Evolutionary conservation across 2,329 filamentous ascomycete species (phyloP), one percentile per base, ranked within the genome.

Genomic region (Cordyceps cateniannulata): DNA sequence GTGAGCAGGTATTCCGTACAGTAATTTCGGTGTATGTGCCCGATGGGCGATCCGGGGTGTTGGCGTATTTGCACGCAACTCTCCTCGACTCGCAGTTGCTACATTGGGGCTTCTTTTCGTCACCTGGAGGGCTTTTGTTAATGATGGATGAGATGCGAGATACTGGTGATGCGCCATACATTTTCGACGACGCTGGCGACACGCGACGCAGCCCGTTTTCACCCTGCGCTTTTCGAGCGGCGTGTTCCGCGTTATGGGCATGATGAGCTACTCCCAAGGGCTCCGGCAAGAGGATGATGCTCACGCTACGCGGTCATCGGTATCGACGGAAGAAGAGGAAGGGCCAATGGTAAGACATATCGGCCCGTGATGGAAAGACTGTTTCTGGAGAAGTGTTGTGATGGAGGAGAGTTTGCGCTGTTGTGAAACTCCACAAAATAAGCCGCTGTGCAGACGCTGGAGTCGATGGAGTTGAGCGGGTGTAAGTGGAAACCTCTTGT

Each of bases 221-320:
- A 66, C 65, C 27, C 65, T 63, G 45, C 64, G 62, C 48, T 65
- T 66, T 40, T 62, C 55, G 32, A 64, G 62, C 18, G 65, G 65
- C 40, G 60, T 63, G 38, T 59, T 57, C 25, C 65, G 62, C 42
- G 61, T 18, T 24, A 65, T 63, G 4, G 65, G 65, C 65, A 66
- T 66, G 5, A 7, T 50, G 9, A 29, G 29, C 40, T 5, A 10
- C 6, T 44, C 8, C 10, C 9, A 5, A 10, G 5, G 0, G 2
- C 20, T 42, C 20, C n/a, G 25, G n/a, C n/a, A 3, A 22, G 35
- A 24, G 0, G n/a, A 14, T 4, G 8, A 2, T 6, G 8, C 14
- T 6, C 3, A 22, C 22, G 16, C 18, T 8, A 40, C 16, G 5
- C 2, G 5, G 25, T 35, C 5, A 9, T n/a, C 2, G 25, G 24